Evolutionary conservation across 768 basidiomycete species (phyloP).

Genomic region (Imleria badia): DNA sequence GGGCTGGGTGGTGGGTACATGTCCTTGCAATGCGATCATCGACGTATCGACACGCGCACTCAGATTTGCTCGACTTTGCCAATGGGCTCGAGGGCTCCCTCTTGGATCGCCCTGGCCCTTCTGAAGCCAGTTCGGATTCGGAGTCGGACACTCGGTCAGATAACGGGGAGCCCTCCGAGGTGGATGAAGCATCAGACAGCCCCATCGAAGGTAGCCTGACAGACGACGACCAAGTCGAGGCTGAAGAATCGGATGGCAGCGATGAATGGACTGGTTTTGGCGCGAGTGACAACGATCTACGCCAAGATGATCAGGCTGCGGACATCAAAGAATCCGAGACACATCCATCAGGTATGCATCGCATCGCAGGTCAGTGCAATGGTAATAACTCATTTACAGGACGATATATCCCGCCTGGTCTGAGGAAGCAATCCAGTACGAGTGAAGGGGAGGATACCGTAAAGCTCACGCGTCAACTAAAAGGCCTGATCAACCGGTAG

Average conservation of each 20-base stretch:
- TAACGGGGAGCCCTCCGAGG: neutral
- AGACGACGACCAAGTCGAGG: conserved; percentile 12
- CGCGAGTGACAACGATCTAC: conserved; percentile 1
- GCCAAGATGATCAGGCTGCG: neutral
- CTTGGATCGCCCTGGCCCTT: neutral
- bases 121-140: neutral
- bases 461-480: conserved; percentile 73
- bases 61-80: conserved; percentile 58
- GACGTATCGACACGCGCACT: neutral
- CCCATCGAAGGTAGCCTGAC: neutral
- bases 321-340: neutral
- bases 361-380: neutral
- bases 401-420: conserved; percentile 81
- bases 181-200: neutral
- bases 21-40: neutral
- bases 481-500: conserved; percentile 87
- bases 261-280: conserved; percentile 43
- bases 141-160: neutral
- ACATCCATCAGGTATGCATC: conserved; percentile 14
- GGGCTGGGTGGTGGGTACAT: conserved; percentile 73
- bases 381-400: conserved; percentile 26
- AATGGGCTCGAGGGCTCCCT: conserved; percentile 25
- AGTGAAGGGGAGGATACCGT: conserved; percentile 38
- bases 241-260: conserved; percentile 22
- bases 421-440: conserved; percentile 52